Evolutionary conservation across 108 stramenopile genomes (phyloP).

Genomic region (Fragilaria radians): DNA sequence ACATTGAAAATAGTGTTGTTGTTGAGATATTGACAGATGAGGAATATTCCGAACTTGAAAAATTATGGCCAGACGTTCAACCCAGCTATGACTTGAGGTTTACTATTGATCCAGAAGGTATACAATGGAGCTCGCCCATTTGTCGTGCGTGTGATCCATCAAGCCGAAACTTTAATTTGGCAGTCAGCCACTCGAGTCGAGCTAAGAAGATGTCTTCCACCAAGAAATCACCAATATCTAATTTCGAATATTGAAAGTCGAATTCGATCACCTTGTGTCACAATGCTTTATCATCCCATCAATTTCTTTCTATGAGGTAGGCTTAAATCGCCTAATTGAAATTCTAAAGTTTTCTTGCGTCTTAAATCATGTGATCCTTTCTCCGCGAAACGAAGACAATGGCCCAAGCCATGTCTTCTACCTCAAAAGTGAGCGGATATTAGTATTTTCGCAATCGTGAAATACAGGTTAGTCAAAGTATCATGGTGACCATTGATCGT

Average conservation of each 20-base stretch:
- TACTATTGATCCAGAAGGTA: conserved; percentile 28
- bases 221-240: neutral
- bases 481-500: no score
- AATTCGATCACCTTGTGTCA: neutral
- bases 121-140: conserved; percentile 42
- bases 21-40: conserved; percentile 75
- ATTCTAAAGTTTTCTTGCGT: no score
- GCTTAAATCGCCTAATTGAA: no score
- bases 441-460: no score
- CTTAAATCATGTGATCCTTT: no score
- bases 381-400: no score
- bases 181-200: neutral
- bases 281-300: no score
- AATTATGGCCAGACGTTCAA: conserved; percentile 43
- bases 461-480: no score
- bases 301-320: no score
- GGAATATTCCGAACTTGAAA: conserved; percentile 60
- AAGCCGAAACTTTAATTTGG: conserved; percentile 8
- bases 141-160: conserved; percentile 74
- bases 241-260: neutral
- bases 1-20: conserved; percentile 73
- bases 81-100: conserved; percentile 35
- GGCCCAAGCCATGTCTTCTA: no score
- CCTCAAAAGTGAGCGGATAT: no score
- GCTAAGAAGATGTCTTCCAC: neutral